Evolutionary conservation across 129 eudicot genomes (phyloP), one percentile per base, ranked within the genome.

Genomic region (Oenanthe sinensis): DNA sequence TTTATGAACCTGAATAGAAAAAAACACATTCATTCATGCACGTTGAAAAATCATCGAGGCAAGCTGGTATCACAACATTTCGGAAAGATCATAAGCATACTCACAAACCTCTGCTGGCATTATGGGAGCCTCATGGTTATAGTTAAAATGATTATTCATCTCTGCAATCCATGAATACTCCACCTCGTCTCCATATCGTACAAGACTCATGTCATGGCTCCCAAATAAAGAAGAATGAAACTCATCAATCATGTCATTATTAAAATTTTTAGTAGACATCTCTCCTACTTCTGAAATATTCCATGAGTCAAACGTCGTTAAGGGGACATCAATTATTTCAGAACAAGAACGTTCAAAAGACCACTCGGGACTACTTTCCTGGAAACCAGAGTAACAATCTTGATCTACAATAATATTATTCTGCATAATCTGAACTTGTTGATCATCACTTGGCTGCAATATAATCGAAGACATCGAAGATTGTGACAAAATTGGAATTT

Each of bases 131-230:
- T 22, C 54, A 44, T 43, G 67, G 69, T 71, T 9, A 36, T 74
- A 20, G 30, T 40, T 30, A 68, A 49, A 77, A 44, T 81, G 71
- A 69, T 37, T 26, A 11, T 76, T 82, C 75, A 81, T 79, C 78
- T 87, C 89, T 24, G 75, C 55, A 22, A 82, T 76, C 83, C 87
- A 79, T 4, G 84, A 44, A 6, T 3, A 77, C 71, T 78, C 89
- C 8, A 79, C 20, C 22, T 81, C 82, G 67, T 50, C 50, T 50
- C 70, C 74, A 74, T 50, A 28, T 42, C 43, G 76, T 13, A 71
- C 2, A 55, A 26, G 37, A 63, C 70, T 63, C 70, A 26, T 26
- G 37, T 63, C 70, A 26, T 63, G 36, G 70, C 70, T 63, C 39
- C 70, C 39, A 65, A 65, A 33, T 65, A 11, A 58, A 58, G 71